phyloP scores from a whole-genome alignment of 2,329 filamentous ascomycete species.

The Onygenales sp. region DNA sequence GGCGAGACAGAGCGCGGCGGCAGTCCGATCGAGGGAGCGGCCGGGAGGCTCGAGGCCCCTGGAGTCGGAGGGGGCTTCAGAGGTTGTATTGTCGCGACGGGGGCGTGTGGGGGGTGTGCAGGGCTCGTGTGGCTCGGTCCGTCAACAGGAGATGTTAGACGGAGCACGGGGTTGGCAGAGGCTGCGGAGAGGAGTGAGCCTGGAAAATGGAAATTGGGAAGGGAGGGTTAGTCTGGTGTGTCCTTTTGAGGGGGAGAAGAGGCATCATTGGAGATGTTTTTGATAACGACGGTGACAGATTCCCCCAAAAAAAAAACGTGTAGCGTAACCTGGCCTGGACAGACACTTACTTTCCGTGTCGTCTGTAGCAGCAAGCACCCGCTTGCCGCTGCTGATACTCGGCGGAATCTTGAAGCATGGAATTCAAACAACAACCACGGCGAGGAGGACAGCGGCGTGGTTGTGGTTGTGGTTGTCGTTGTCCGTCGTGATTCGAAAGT shows the following conservation, averaged over 20 bases:
- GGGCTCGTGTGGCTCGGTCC: slow-evolving; percentile 18
- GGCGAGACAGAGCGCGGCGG: slow-evolving; percentile 11
- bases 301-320: slow-evolving; percentile 1
- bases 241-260: no score
- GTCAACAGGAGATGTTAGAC: slow-evolving; percentile 19
- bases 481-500: neutral
- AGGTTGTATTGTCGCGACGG: slow-evolving; percentile 20
- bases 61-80: slow-evolving; percentile 26
- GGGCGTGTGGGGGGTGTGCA: slow-evolving; percentile 21
- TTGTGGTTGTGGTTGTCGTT: neutral
- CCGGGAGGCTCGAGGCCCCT: slow-evolving; percentile 27
- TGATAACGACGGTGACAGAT: slow-evolving; percentile 1
- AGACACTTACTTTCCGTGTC: slow-evolving; percentile 35
- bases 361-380: slow-evolving; percentile 39
- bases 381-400: slow-evolving; percentile 37
- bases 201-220: slow-evolving; percentile 11
- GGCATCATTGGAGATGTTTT: no score
- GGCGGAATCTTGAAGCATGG: slow-evolving; percentile 38
- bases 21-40: slow-evolving; percentile 24
- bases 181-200: slow-evolving; percentile 29
- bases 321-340: neutral
- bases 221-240: neutral
- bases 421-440: slow-evolving; percentile 20
- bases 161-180: slow-evolving; percentile 28
- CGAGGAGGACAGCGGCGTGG: neutral